Evolutionary conservation across 768 basidiomycete genomes (phyloP).

Genomic region (Panaeolus cyanescens): DNA sequence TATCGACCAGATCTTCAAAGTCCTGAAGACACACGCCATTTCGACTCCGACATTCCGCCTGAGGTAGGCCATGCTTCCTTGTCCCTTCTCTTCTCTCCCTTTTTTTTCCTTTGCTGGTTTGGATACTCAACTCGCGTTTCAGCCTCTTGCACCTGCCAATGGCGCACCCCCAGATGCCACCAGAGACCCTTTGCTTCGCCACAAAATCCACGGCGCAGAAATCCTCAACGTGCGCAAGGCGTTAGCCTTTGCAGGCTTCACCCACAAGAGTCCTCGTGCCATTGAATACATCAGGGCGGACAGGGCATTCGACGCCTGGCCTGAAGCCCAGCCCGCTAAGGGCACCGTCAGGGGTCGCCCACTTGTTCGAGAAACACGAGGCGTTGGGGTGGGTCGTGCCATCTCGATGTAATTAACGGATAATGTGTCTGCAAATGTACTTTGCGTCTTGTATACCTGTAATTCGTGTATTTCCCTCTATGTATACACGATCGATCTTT

Average conservation of each 20-base stretch:
- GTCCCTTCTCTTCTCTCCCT: no score
- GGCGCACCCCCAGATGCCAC: constrained; percentile 84
- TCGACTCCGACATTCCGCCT: constrained; percentile 91
- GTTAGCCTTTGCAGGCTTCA: constrained; percentile 88
- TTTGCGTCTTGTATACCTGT: constrained; percentile 9
- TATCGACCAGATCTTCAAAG: constrained; percentile 83
- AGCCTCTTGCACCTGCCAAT: constrained; percentile 90
- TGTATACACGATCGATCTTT: constrained; percentile 20
- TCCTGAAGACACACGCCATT: constrained; percentile 91
- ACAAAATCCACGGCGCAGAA: constrained; percentile 83
- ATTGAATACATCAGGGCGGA: constrained; percentile 78
- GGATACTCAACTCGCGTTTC: constrained; percentile 34
- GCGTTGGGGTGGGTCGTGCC: constrained; percentile 72
- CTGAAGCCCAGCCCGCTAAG: constrained; percentile 48
- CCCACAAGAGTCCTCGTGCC: constrained; percentile 83
- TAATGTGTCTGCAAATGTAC: constrained; percentile 3
- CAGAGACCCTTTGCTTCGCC: constrained; percentile 84
- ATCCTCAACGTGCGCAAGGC: constrained; percentile 91
- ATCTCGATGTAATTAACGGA: constrained; percentile 70
- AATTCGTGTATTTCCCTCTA: not conserved
- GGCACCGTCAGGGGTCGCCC: constrained; percentile 64
- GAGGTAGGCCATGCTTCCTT: constrained; percentile 64
- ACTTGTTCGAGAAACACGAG: constrained; percentile 60
- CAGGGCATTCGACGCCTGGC: constrained; percentile 63
- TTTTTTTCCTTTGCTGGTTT: constrained; percentile 23